phyloP scores from a whole-genome alignment of 768 basidiomycete species.

The Lactifluus piperatus region DNA sequence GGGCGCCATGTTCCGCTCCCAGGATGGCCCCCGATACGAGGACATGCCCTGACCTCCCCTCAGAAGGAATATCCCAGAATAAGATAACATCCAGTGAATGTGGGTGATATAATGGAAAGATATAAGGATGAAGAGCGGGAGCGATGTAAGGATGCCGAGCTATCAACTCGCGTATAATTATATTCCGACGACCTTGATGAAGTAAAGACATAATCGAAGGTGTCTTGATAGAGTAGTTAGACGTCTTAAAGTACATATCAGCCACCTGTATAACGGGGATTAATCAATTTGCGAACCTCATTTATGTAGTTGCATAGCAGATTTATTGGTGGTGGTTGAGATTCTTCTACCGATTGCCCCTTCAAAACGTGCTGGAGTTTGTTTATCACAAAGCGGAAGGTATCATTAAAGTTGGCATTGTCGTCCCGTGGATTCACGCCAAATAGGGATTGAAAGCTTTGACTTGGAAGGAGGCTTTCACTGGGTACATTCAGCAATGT shows the following conservation, averaged over 20 bases:
- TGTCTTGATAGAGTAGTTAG: slow-evolving; percentile 20
- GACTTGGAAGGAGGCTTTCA: slow-evolving; percentile 36
- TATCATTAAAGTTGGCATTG: slow-evolving; percentile 33
- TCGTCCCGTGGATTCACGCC: slow-evolving; percentile 34
- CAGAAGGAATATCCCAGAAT: slow-evolving; percentile 63
- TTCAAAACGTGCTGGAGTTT: slow-evolving; percentile 45
- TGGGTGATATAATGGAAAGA: slow-evolving; percentile 81
- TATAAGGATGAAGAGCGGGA: slow-evolving; percentile 34
- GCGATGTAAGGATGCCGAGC: slow-evolving; percentile 52
- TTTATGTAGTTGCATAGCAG: slow-evolving; percentile 19
- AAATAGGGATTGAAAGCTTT: slow-evolving; percentile 39
- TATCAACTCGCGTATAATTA: slow-evolving; percentile 30
- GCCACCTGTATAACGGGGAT: neutral
- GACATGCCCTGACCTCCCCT: slow-evolving; percentile 53
- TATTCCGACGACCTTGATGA: slow-evolving; percentile 41
- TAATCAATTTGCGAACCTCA: slow-evolving; percentile 11
- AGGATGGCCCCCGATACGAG: slow-evolving; percentile 49
- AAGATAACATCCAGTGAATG: slow-evolving; percentile 61
- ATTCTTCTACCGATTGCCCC: slow-evolving; percentile 27
- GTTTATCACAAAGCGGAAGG: slow-evolving; percentile 40
- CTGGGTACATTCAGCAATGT: slow-evolving; percentile 26
- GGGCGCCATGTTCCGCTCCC: slow-evolving; percentile 59
- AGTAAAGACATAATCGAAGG: slow-evolving; percentile 39
- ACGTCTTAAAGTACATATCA: neutral
- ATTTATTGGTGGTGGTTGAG: slow-evolving; percentile 22